A percentile compares a stretch with the other conserved stretches of the same genome.
Conservation (phyloP, 2,329 filamentous ascomycete genomes). For the Neonectria magnoliae region DNA sequence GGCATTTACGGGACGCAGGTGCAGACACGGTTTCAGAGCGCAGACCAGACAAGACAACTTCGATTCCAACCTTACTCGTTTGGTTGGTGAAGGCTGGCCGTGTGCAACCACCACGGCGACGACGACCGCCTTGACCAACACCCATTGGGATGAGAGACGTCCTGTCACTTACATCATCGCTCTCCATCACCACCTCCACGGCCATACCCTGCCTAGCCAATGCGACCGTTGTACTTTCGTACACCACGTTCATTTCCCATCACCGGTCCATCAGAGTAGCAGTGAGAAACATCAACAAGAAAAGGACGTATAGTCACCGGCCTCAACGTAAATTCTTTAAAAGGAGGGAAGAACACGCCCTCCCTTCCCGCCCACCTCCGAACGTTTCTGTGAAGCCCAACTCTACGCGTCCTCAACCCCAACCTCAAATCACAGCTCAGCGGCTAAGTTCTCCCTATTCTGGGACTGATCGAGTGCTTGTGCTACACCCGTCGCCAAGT, state of each 20-base stretch:
- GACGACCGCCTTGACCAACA: slow-evolving; percentile 2
- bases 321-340: not conserved
- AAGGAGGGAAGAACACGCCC: not conserved
- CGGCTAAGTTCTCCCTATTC: not conserved
- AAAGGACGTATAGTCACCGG: not conserved
- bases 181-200: slow-evolving; percentile 5
- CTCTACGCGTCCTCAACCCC: not conserved
- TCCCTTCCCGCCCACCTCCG: not conserved
- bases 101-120: slow-evolving; percentile 21
- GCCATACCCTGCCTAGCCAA: not conserved
- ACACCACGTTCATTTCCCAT: slow-evolving; percentile 10
- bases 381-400: not conserved
- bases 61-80: slow-evolving; percentile 11
- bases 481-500: not conserved
- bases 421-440: not conserved
- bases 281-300: slow-evolving; percentile 1
- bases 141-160: slow-evolving; percentile 4
- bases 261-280: slow-evolving; percentile 8
- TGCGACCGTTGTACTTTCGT: not conserved
- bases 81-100: slow-evolving; percentile 1
- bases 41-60: slow-evolving; percentile 9
- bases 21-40: slow-evolving; percentile 8
- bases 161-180: slow-evolving; percentile 27
- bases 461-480: slow-evolving; percentile 2
- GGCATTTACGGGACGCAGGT: slow-evolving; percentile 5